These are phyloP conservation scores for Seiridium unicorne DNA, from an alignment of 2,329 filamentous ascomycete genomes.

Conservation along the genomic window DNA sequence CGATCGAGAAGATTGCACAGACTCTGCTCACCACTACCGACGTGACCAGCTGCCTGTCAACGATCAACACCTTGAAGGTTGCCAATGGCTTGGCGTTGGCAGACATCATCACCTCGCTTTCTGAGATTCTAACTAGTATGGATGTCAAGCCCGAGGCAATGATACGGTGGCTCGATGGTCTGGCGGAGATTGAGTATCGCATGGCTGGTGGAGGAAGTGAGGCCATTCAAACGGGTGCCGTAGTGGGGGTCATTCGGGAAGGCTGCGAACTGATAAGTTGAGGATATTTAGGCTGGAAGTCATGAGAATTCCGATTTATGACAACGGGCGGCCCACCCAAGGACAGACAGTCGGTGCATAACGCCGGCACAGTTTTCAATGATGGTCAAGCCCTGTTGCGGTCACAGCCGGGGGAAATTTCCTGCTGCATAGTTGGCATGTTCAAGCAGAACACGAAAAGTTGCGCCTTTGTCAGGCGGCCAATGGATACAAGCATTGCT, in stretches of 20 bases:
- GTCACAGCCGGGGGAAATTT: no score
- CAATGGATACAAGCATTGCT: no score
- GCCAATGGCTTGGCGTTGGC: slow-evolving; percentile 85
- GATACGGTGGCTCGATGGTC: slow-evolving; percentile 85
- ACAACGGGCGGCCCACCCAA: no score
- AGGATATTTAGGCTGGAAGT: background rate
- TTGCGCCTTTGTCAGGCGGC: no score
- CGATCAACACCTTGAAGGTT: slow-evolving; percentile 83
- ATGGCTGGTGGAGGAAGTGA: slow-evolving; percentile 86
- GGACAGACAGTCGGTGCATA: no score
- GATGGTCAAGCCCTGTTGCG: no score
- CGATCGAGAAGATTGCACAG: slow-evolving; percentile 79
- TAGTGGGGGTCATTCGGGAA: slow-evolving; percentile 83
- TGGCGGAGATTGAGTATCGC: slow-evolving; percentile 91
- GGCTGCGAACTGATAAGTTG: slow-evolving; percentile 69
- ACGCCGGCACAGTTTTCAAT: no score
- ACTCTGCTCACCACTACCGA: slow-evolving; percentile 83
- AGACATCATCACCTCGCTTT: slow-evolving; percentile 85
- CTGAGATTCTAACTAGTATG: slow-evolving; percentile 77
- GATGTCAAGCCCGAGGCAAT: slow-evolving; percentile 85
- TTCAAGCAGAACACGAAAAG: no score
- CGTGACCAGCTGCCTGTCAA: slow-evolving; percentile 84
- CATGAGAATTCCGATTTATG: no score
- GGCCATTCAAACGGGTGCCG: slow-evolving; percentile 83
- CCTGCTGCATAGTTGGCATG: no score